Conservation (phyloP, 805 yeast genomes). For the Metschnikowia reukaufii region DNA sequence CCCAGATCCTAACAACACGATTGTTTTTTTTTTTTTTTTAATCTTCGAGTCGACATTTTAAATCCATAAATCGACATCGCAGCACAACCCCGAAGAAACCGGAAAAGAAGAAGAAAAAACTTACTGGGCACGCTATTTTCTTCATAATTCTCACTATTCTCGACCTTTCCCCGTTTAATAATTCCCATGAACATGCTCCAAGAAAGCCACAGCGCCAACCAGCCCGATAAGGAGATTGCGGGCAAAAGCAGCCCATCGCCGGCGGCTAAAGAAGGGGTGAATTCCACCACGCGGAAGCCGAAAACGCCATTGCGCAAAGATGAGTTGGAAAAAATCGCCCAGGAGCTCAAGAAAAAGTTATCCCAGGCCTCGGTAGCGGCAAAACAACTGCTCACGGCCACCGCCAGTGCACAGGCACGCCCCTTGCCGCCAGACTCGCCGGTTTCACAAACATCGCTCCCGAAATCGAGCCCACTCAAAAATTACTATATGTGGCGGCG, state of each 20-base stretch:
- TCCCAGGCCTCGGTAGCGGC: slow-evolving; percentile 47
- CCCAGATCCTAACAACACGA: too few species aligned
- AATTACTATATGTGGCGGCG: slow-evolving; percentile 28
- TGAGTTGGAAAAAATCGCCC: slow-evolving; percentile 45
- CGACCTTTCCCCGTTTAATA: not conserved
- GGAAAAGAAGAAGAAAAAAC: too few species aligned
- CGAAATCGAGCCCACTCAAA: slow-evolving; percentile 33
- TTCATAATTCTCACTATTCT: too few species aligned
- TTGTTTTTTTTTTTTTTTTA: too few species aligned
- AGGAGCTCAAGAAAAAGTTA: slow-evolving; percentile 41
- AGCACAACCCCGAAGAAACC: too few species aligned
- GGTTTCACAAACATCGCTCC: slow-evolving; percentile 15
- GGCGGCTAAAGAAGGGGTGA: slow-evolving; percentile 13
- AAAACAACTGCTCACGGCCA: slow-evolving; percentile 30
- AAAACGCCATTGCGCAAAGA: slow-evolving; percentile 44
- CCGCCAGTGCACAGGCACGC: slow-evolving; percentile 18
- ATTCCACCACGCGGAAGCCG: slow-evolving; percentile 16
- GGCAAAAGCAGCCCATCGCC: slow-evolving; percentile 12
- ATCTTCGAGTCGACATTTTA: too few species aligned
- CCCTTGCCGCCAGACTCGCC: slow-evolving; percentile 24
- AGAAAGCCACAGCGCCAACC: slow-evolving; percentile 23
- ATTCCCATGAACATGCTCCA: slow-evolving; percentile 25
- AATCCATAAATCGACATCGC: too few species aligned
- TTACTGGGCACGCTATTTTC: too few species aligned
- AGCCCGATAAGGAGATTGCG: slow-evolving; percentile 19